These are phyloP conservation scores for Lachnellula suecica DNA, from an alignment of 2,329 filamentous ascomycete genomes.

Conservation along the genomic window DNA sequence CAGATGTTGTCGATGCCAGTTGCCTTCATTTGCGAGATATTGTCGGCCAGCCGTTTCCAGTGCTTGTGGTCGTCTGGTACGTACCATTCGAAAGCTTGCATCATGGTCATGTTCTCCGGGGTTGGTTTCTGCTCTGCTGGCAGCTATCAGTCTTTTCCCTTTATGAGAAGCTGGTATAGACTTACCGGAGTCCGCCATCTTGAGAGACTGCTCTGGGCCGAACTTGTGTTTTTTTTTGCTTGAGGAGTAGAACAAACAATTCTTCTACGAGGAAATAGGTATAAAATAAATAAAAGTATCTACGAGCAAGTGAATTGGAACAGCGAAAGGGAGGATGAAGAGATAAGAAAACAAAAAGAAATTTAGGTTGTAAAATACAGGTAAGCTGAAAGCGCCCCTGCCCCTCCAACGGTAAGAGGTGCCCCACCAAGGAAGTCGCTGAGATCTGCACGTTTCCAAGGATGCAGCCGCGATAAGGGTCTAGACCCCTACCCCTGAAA, in stretches of 20 bases:
- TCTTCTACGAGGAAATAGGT: not conserved
- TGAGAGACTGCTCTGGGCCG: not conserved
- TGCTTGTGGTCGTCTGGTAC: constrained; percentile 59
- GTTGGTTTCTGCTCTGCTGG: constrained; percentile 30
- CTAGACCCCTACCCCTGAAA: not conserved
- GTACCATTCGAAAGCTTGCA: constrained; percentile 76
- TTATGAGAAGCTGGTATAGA: not conserved
- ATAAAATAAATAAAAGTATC: not conserved
- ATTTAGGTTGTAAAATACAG: not conserved
- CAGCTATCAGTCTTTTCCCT: not conserved
- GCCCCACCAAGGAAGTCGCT: constrained; percentile 2
- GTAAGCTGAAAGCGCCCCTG: not conserved
- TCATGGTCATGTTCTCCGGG: constrained; percentile 54
- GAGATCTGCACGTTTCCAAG: not conserved
- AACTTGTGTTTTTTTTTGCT: not conserved
- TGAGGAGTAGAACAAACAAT: too few relatives aligned
- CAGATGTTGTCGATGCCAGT: constrained; percentile 64
- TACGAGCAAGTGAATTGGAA: constrained; percentile 2
- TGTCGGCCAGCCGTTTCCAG: constrained; percentile 55
- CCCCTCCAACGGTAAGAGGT: not conserved
- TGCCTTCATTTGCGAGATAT: constrained; percentile 52
- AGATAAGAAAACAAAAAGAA: not conserved
- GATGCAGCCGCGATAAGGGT: not conserved
- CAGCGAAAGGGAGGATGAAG: not conserved
- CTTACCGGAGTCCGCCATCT: constrained; percentile 21